These are phyloP conservation scores for Gastrodia elata DNA, from an alignment of 106 monocot species.

Conservation along the genomic window DNA sequence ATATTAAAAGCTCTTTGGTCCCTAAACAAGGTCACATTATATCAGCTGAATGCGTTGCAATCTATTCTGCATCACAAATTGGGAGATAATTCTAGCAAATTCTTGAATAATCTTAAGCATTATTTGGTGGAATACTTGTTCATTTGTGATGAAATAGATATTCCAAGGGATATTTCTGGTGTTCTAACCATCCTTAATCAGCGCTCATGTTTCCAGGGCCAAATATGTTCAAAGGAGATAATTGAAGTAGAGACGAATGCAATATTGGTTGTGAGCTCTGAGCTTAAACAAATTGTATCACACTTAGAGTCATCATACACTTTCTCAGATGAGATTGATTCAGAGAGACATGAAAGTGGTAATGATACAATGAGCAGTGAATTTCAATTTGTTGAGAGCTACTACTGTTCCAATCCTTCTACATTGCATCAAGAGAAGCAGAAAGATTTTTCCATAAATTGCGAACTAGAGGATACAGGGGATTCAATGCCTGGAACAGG, in stretches of 20 bases:
- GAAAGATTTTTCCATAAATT: constrained; percentile 17
- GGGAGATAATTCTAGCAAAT: constrained; percentile 14
- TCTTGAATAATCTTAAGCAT: constrained; percentile 28
- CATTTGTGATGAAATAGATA: constrained; percentile 40
- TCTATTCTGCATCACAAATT: constrained; percentile 32
- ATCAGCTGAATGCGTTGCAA: constrained; percentile 37
- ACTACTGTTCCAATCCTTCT: constrained; percentile 21
- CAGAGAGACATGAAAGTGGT: constrained; percentile 12
- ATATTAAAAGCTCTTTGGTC: constrained; percentile 70
- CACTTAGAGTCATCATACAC: constrained; percentile 10
- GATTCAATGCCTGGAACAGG: constrained; percentile 22
- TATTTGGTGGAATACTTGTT: constrained; percentile 71
- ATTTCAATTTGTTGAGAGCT: constrained; percentile 35
- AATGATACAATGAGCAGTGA: constrained; percentile 24
- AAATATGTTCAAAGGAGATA: constrained; percentile 18
- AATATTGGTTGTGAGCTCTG: constrained; percentile 49
- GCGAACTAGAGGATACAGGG: constrained; percentile 22
- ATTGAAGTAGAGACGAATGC: constrained; percentile 48
- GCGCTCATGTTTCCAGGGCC: constrained; percentile 10
- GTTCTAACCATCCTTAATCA: constrained; percentile 38
- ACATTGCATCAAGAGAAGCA: constrained; percentile 1
- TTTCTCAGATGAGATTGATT: constrained; percentile 8
- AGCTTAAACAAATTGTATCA: constrained; percentile 32
- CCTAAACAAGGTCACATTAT: constrained; percentile 26
- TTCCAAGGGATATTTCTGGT: constrained; percentile 26